Evolutionary conservation across 1,284 basidiomycete species (phyloP).

Genomic region (Ceratobasidium papillatum): DNA sequence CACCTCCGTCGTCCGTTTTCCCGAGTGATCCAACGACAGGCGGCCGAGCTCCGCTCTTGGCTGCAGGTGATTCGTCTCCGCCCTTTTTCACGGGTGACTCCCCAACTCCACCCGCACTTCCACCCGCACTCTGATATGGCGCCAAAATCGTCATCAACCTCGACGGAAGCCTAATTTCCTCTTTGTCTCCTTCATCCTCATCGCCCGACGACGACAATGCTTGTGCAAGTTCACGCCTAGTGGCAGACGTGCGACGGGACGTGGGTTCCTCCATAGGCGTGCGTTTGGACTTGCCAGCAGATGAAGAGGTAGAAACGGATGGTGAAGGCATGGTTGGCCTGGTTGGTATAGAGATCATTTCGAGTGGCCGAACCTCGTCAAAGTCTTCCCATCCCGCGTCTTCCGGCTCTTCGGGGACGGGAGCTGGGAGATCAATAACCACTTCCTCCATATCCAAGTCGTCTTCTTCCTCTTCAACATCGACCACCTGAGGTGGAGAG

Average conservation of each 20-base stretch:
- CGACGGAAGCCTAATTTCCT: conserved; percentile 6
- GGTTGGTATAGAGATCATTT: background rate
- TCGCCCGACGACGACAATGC: conserved; percentile 28
- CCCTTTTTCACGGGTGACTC: conserved; percentile 18
- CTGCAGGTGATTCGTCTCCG: background rate
- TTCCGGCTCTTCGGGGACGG: background rate
- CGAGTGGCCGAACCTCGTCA: conserved; percentile 1
- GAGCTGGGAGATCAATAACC: conserved; percentile 16
- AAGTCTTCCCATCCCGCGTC: conserved; percentile 3
- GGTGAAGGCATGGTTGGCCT: background rate
- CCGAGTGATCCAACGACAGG: background rate
- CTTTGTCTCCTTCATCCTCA: conserved; percentile 19
- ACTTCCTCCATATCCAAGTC: conserved; percentile 44
- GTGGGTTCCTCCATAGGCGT: conserved; percentile 4
- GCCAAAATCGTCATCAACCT: conserved; percentile 30
- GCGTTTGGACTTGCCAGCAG: background rate
- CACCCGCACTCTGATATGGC: conserved; percentile 18
- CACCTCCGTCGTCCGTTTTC: background rate
- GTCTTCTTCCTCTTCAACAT: conserved; percentile 37
- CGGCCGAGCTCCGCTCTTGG: background rate
- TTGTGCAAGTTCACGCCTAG: conserved; percentile 24
- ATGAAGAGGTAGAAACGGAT: conserved; percentile 3
- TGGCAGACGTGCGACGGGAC: conserved; percentile 6
- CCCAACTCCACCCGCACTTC: background rate
- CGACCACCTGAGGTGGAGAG: conserved; percentile 2